Conservation (phyloP, 768 basidiomycete species). For the Udeniomyces megalosporus region DNA sequence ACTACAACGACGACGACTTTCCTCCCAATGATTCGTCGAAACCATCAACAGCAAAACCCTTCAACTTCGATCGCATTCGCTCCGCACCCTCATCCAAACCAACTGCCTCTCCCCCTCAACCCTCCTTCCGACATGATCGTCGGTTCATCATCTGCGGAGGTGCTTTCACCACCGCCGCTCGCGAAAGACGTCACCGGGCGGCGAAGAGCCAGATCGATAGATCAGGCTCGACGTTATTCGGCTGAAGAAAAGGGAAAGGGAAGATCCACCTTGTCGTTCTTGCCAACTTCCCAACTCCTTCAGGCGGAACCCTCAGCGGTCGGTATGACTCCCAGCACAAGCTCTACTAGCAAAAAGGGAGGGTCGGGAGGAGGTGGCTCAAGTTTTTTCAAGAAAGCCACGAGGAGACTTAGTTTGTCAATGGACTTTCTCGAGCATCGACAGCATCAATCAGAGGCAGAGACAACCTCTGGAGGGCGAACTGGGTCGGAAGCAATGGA, state of each 20-base stretch:
- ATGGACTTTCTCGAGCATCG: too few relatives aligned
- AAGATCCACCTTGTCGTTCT: background rate
- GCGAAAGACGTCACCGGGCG: too few relatives aligned
- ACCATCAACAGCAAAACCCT: background rate
- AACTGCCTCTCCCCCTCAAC: background rate
- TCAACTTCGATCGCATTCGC: background rate
- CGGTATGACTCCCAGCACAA: too few relatives aligned
- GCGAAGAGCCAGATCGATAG: background rate
- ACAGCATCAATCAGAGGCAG: too few relatives aligned
- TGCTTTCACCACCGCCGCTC: background rate
- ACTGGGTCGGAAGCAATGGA: background rate
- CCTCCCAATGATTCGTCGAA: background rate
- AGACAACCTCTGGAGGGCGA: background rate
- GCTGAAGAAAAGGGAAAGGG: conserved; percentile 2
- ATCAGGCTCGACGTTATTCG: background rate
- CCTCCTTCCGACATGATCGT: background rate
- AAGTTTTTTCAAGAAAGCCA: background rate
- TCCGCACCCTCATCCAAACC: background rate
- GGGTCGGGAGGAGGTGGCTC: background rate
- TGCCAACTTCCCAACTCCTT: too few relatives aligned
- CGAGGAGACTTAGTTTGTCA: background rate
- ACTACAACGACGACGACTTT: background rate
- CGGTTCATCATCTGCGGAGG: background rate
- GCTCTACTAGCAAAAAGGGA: background rate
- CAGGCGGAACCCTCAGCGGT: too few relatives aligned